Evolutionary conservation across 2,329 filamentous ascomycete species (phyloP), one percentile per base, ranked within the genome.

Genomic region (Periconia sp.): DNA sequence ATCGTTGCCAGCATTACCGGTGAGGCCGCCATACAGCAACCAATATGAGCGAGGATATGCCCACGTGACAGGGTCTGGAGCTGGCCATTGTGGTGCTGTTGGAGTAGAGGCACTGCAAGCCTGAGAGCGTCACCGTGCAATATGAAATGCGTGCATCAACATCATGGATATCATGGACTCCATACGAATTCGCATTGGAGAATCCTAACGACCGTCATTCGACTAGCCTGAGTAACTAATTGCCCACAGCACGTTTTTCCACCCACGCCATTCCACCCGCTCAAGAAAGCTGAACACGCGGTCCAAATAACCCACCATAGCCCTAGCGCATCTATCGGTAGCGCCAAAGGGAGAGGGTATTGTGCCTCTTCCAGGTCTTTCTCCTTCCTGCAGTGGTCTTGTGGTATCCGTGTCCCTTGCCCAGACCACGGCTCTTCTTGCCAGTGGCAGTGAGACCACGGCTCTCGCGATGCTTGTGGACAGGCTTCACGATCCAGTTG

Each of bases 301-400:
- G 55, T 52, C 59, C 60, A 62, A 57, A 57, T 61, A 36, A 39
- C 50, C 52, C 48, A 43, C 54, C 56, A 59, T 46, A 41, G 49
- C 41, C 51, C 66, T 55, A 66, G 48, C 56, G 45, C 60, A 63
- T 68, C 59, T 89, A 96, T 80, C 92, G 86, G 89, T 96, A 96
- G 78, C 92, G 86, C 92, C 92, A 96, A 77, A 96, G 89, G 71
- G 89, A 95, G 76, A 96, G 87, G 78, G 92, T 99, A 88, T 99
- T 99, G 85, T 96, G 91, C 77, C 89, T 86, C 89, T 96, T 96
- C 95, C 94, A 99, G 77, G 92, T 99, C 91, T 99, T 96, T 84
- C 95, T 92, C 78, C 94, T 86, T 72, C 94, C 94, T 69, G 91
- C 89, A 66, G 82, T 83, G 78, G 94, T 99, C 85, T 99, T 96